A percentile compares a stretch with the other conserved stretches of the same genome.
These are phyloP conservation scores for Tuber magnatum DNA, from an alignment of 495 filamentous ascomycete species.

Conservation along the genomic window DNA sequence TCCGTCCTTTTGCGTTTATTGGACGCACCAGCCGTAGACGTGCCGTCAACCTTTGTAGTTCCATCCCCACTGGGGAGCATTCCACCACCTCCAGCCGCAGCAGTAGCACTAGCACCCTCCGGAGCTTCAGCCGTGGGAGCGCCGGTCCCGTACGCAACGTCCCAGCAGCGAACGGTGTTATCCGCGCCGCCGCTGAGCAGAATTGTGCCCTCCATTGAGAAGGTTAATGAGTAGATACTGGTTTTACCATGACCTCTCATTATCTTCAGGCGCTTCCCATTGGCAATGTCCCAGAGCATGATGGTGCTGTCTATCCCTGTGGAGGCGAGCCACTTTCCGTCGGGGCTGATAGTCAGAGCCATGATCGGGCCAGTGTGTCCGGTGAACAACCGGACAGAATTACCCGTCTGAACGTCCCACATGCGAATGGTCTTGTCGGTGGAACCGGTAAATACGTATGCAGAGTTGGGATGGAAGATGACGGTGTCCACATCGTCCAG, in stretches of 20 bases:
- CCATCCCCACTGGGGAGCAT: conserved; percentile 38
- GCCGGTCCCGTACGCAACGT: conserved; percentile 55
- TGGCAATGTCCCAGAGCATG: conserved; percentile 82
- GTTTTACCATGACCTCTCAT: conserved; percentile 92
- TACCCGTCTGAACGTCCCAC: conserved; percentile 86
- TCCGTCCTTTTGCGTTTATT: conserved; percentile 64
- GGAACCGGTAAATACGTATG: conserved; percentile 84
- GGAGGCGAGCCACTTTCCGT: conserved; percentile 78
- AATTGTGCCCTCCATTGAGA: conserved; percentile 80
- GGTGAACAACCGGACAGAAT: conserved; percentile 81
- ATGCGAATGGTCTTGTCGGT: conserved; percentile 88
- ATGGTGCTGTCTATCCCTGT: conserved; percentile 81
- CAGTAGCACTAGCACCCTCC: conserved; percentile 47
- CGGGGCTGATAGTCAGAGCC: conserved; percentile 71
- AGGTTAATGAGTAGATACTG: conserved; percentile 85
- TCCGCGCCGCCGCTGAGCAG: conserved; percentile 87
- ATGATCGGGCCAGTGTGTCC: conserved; percentile 82
- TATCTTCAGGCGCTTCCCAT: conserved; percentile 74
- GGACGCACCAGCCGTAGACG: conserved; percentile 16
- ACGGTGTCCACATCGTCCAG: conserved; percentile 79
- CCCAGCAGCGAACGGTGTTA: conserved; percentile 87
- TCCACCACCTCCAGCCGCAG: conserved; percentile 38
- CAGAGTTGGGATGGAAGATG: conserved; percentile 84
- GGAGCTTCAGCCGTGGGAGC: conserved; percentile 48
- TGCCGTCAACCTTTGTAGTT: conserved; percentile 40